phyloP scores from a whole-genome alignment of 495 filamentous ascomycete species.

The Zalerion maritima region DNA sequence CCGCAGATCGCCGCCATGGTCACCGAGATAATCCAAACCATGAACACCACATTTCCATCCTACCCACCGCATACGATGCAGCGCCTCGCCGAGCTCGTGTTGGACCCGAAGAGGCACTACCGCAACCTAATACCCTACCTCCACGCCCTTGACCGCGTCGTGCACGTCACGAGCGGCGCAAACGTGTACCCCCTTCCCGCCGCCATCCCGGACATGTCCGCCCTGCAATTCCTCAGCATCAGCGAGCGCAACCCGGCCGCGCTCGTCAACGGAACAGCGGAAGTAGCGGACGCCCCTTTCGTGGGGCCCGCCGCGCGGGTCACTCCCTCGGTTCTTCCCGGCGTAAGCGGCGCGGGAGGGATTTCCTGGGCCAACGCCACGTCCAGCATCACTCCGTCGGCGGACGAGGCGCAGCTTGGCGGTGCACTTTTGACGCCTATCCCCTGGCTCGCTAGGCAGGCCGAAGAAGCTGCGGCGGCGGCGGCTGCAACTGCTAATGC shows the following conservation, averaged over 20 bases:
- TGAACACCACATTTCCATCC: constrained; percentile 50
- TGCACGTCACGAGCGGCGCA: constrained; percentile 73
- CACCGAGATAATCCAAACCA: constrained; percentile 47
- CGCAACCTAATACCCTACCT: constrained; percentile 67
- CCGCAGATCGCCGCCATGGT: constrained; percentile 48
- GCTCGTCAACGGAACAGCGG: constrained; percentile 53
- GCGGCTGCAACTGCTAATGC: constrained; percentile 10
- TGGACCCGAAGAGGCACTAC: constrained; percentile 65
- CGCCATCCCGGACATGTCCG: constrained; percentile 35
- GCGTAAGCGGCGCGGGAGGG: constrained; percentile 10
- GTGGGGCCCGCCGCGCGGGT: constrained; percentile 21
- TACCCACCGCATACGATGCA: constrained; percentile 88
- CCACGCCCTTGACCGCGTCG: constrained; percentile 77
- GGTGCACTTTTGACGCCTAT: constrained; percentile 90
- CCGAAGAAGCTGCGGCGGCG: constrained; percentile 11
- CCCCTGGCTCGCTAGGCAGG: constrained; percentile 49
- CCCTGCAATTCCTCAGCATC: constrained; percentile 20
- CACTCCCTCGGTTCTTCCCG: constrained; percentile 11
- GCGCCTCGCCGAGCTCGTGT: constrained; percentile 81
- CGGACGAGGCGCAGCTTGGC: constrained; percentile 75
- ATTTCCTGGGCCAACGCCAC: constrained; percentile 21
- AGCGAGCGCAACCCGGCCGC: constrained; percentile 8
- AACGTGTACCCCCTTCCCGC: constrained; percentile 71
- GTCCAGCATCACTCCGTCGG: constrained; percentile 11
- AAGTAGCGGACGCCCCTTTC: constrained; percentile 51